phyloP scores from a whole-genome alignment of 2,329 filamentous ascomycete species.

The Sporothrix globosa region DNA sequence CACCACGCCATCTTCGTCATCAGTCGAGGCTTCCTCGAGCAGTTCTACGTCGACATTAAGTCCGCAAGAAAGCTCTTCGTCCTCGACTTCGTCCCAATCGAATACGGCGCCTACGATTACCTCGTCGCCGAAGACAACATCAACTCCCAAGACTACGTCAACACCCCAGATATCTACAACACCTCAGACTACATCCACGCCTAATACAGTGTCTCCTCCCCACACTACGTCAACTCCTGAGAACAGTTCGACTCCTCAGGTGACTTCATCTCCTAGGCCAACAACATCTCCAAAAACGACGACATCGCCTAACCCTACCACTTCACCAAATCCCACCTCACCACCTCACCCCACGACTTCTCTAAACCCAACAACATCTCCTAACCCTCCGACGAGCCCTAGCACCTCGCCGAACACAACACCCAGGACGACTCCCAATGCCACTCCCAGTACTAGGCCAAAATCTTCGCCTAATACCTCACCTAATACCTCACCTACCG shows the following conservation, averaged over 20 bases:
- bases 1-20: neutral
- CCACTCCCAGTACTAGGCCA: neutral
- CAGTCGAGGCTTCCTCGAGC: neutral
- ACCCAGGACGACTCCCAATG: neutral
- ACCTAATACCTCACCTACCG: neutral
- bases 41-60: neutral
- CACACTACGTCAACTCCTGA: neutral
- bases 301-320: neutral
- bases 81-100: neutral
- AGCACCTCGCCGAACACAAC: neutral
- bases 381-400: neutral
- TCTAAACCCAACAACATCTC: neutral
- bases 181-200: neutral
- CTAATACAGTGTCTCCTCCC: neutral
- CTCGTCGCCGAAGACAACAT: neutral
- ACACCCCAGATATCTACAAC: neutral
- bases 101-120: neutral
- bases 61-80: neutral
- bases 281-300: neutral
- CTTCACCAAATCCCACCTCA: neutral
- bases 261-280: neutral
- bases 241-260: neutral
- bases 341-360: neutral
- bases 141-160: neutral
- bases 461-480: neutral